These are phyloP conservation scores for Gloeostereum incarnatum DNA, from an alignment of 768 basidiomycete genomes.

Conservation along the genomic window DNA sequence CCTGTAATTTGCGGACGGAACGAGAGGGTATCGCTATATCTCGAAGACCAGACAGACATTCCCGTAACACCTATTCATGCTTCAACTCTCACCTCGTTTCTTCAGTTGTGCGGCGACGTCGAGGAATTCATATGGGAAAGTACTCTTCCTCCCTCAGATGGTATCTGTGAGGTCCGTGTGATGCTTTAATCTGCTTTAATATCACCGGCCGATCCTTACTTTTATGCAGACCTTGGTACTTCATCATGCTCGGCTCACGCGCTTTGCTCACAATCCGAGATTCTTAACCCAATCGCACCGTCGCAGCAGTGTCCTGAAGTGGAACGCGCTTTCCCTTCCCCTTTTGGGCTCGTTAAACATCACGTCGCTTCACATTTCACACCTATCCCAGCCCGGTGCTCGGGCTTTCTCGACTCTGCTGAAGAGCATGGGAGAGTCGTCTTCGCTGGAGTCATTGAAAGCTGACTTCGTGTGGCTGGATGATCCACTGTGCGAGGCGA, in stretches of 20 bases:
- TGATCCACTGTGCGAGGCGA: constrained; percentile 23
- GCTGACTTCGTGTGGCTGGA: constrained; percentile 30
- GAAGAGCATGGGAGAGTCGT: constrained; percentile 16
- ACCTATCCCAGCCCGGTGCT: constrained; percentile 24
- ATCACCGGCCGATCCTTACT: neutral
- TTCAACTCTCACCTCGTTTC: constrained; percentile 8
- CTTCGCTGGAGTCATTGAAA: constrained; percentile 19
- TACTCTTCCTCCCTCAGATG: constrained; percentile 23
- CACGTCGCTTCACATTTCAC: constrained; percentile 18
- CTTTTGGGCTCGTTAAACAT: constrained; percentile 18
- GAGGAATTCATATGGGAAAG: constrained; percentile 23
- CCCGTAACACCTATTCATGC: constrained; percentile 11
- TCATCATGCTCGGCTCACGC: constrained; percentile 13
- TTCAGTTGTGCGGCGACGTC: constrained; percentile 15
- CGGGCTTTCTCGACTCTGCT: constrained; percentile 18
- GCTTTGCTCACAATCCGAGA: constrained; percentile 13
- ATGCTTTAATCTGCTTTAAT: neutral
- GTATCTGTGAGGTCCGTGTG: constrained; percentile 24
- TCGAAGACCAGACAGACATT: neutral
- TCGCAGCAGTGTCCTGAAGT: constrained; percentile 15
- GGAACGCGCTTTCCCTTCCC: constrained; percentile 26
- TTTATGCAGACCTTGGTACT: constrained; percentile 13
- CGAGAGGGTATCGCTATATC: too few relatives aligned
- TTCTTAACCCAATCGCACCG: constrained; percentile 3
- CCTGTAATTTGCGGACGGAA: too few relatives aligned